These are phyloP conservation scores for Cucumis cinereus DNA, from an alignment of 306 rosid species.

Conservation along the genomic window DNA sequence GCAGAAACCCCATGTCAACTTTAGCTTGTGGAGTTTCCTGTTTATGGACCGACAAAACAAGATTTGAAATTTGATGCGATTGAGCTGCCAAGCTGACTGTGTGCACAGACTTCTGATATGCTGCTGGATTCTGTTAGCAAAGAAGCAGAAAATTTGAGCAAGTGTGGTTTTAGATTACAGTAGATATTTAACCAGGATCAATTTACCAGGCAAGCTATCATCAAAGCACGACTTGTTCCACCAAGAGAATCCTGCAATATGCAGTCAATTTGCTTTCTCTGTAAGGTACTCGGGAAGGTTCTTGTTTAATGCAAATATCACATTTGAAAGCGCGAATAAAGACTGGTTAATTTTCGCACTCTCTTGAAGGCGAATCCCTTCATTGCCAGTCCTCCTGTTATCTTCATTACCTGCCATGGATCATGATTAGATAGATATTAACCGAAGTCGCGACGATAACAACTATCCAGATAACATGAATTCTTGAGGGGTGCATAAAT, in stretches of 20 bases:
- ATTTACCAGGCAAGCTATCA: constrained; percentile 88
- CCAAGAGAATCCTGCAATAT: constrained; percentile 90
- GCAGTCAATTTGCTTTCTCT: constrained; percentile 94
- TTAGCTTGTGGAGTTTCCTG: constrained; percentile 56
- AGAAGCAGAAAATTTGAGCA: not conserved
- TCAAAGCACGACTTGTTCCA: constrained; percentile 67
- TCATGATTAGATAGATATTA: not conserved
- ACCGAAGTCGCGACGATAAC: not conserved
- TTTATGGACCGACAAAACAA: constrained; percentile 43
- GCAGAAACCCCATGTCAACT: constrained; percentile 71
- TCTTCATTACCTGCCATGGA: constrained; percentile 73
- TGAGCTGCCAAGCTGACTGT: constrained; percentile 89
- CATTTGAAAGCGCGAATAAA: constrained; percentile 82
- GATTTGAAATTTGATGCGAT: constrained; percentile 67
- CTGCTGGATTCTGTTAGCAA: constrained; percentile 71
- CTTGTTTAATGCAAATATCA: constrained; percentile 80
- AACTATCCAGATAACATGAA: not conserved
- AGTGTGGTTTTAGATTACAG: not conserved
- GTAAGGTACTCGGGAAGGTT: constrained; percentile 61
- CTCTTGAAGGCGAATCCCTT: constrained; percentile 92
- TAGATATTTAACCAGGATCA: not conserved
- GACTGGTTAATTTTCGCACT: constrained; percentile 93
- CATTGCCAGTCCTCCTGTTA: constrained; percentile 78
- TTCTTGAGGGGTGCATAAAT: not conserved
- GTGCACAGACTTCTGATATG: constrained; percentile 84